Base-by-base conservation (phyloP, 371 early-diverging fungal species). In the Mortierella sp. region DNA sequence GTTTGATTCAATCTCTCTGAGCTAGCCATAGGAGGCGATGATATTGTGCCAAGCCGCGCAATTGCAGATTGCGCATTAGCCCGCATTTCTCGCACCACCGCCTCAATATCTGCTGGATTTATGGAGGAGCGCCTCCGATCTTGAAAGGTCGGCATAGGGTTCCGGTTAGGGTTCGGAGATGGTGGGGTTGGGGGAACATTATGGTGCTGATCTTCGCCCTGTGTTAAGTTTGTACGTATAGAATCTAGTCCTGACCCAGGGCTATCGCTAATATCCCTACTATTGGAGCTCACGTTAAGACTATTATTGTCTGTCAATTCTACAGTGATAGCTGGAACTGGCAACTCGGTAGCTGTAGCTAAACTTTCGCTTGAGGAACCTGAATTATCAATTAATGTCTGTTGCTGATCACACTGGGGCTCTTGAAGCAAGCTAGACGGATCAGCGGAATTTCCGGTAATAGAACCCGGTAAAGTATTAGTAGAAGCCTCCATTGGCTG, bases 121-220 rank as follows among this genome's bases (percentile, higher is more conserved):
- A 77, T 77, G 5, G 78, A 74, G 0, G 74, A 68, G 40, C 76
- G 67, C 35, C 73, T 68, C 24, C 81, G 60, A 75, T 71, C 86
- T 80, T 22, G 87, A 83, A 62, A 90, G 58, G 78, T 90, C 74
- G 62, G 70, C 75, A 70, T 72, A 16, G 76, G 75, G 57, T 71
- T 83, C 65, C 73, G 60, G 66, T 78, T 70, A 54, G 84, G 73
- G 45, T 64, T 75, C 18, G 74, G 78, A 5, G 77, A 77, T 16
- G 80, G 80, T 8, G 80, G 80, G 9, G 80, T 79, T 12, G 68
- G 73, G 8, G 77, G 83, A 3, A 70, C 54, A n/a, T 35, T 64
- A 6, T 54, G 64, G 9, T 49, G 55, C 40, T 51, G 75, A 11
- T 37, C 43, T 20, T 62, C 60, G 49, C 5, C 49, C 5, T 67